These are phyloP conservation scores for Cladophialophora chaetospira DNA, from an alignment of 2,329 filamentous ascomycete species.

Conservation along the genomic window DNA sequence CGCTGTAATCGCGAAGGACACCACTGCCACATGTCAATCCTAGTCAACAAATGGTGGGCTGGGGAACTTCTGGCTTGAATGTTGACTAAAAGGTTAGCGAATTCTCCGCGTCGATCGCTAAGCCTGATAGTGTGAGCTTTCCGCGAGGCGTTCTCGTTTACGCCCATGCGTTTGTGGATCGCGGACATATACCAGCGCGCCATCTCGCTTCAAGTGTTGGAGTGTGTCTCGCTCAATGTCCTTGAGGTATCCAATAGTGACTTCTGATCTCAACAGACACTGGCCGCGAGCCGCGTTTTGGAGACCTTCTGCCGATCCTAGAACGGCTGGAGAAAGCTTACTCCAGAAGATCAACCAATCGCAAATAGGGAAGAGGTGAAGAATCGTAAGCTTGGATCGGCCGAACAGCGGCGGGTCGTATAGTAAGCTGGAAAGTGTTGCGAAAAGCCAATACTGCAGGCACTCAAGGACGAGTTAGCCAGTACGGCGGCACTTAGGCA, in stretches of 20 bases:
- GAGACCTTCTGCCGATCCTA: neutral
- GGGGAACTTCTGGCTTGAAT: neutral
- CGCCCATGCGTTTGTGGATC: neutral
- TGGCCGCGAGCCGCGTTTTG: neutral
- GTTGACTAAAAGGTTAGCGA: slow-evolving; percentile 6
- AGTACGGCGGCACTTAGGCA: no score
- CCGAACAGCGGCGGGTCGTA: neutral
- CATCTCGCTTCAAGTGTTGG: neutral
- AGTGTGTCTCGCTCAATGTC: neutral
- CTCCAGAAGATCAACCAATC: neutral
- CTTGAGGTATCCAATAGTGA: neutral
- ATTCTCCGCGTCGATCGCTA: neutral
- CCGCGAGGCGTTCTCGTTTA: neutral
- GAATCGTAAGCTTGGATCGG: neutral
- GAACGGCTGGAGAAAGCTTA: neutral
- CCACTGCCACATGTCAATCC: slow-evolving; percentile 8
- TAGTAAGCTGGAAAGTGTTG: neutral
- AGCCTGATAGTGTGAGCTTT: neutral
- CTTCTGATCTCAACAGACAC: neutral
- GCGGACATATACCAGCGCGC: slow-evolving; percentile 1
- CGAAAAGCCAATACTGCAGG: no score
- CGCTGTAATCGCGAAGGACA: neutral
- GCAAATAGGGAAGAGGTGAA: neutral
- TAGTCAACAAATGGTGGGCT: neutral
- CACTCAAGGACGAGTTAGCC: no score